These are phyloP conservation scores for Mucor irregularis DNA, from an alignment of 371 early-diverging fungal species.

Conservation along the genomic window DNA sequence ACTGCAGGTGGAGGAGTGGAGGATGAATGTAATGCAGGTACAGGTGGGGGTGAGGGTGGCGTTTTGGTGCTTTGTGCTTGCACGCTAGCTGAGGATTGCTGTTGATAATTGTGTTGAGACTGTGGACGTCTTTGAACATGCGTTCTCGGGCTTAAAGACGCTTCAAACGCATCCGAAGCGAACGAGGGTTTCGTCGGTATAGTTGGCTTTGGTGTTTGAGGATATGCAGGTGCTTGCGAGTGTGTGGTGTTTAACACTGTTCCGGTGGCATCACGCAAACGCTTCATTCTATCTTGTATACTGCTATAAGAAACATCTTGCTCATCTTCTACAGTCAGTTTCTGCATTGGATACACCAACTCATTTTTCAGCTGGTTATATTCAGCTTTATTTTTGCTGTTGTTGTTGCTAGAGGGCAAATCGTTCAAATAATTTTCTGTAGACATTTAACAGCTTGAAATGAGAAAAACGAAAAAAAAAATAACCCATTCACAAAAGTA, in stretches of 20 bases:
- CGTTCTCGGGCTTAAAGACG: constrained; percentile 1
- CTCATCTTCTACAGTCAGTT: constrained; percentile 5
- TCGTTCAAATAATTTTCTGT: constrained; percentile 13
- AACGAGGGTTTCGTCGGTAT: background rate
- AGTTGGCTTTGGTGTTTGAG: constrained; percentile 12
- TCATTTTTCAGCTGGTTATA: constrained; percentile 14
- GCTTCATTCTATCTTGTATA: constrained; percentile 17
- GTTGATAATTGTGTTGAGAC: background rate
- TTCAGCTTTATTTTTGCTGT: constrained; percentile 1
- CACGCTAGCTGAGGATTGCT: background rate
- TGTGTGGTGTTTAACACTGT: constrained; percentile 2
- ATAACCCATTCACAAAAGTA: background rate
- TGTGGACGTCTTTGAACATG: background rate
- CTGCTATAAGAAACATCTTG: background rate
- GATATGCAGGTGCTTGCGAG: constrained; percentile 5
- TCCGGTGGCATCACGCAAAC: constrained; percentile 15
- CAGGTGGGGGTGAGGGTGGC: background rate
- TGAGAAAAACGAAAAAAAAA: background rate
- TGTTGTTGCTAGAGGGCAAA: constrained; percentile 9
- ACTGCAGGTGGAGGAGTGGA: constrained; percentile 11
- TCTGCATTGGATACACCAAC: constrained; percentile 13
- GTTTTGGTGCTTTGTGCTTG: background rate
- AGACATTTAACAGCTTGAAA: background rate
- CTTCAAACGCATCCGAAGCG: constrained; percentile 15
- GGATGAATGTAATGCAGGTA: background rate